Evolutionary conservation across 352 stramenopile species (phyloP), one percentile per base, ranked within the genome.

Genomic region (Phytophthora colocasiae): DNA sequence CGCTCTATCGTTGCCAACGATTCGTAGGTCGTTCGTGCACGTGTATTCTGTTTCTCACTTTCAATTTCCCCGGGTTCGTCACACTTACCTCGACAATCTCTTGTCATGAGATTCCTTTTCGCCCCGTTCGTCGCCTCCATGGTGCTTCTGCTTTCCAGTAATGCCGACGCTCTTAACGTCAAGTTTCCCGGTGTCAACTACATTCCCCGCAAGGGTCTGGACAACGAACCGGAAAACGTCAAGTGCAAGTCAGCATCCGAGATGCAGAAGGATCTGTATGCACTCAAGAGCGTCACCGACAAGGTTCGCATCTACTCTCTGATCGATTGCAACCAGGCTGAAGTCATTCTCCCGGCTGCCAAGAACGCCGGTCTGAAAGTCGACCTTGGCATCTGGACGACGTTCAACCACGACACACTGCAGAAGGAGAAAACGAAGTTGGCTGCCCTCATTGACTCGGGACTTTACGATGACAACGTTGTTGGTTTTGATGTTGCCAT

Each of bases 101-200:
- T 17, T 34, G 49, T 10, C 2, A 74, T 77, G 69, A 73, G 69
- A 40, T 15, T 90, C 66, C 39, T 79, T 66, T 4, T 74, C 2
- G 62, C 66, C 4, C 61, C 53, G 6, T 8, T 75, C 44, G 15
- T 73, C 40, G 59, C 65, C 11, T 55, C 63, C 0, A 36, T 48
- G 40, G 32, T 70, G 51, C 46, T 79, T 29, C 12, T 72, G 43
- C 29, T 63, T 27, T 31, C 41, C 14, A 14, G 34, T 2, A 38
- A 51, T 26, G 36, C 51, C 19, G 52, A 84, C 31, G 74, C 66
- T 53, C 65, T 85, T 44, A 83, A 84, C 51, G 78, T 88, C 45
- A 80, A 73, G 32, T 71, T 93, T 52, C 75, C 81, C 31, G 83
- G 85, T n/a, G 63, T 91, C 58, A 92, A 93, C 75, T 93, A 92